A percentile compares a stretch with the other conserved stretches of the same genome.
Conservation (phyloP, 306 rosid species). For the Cercis canadensis region DNA sequence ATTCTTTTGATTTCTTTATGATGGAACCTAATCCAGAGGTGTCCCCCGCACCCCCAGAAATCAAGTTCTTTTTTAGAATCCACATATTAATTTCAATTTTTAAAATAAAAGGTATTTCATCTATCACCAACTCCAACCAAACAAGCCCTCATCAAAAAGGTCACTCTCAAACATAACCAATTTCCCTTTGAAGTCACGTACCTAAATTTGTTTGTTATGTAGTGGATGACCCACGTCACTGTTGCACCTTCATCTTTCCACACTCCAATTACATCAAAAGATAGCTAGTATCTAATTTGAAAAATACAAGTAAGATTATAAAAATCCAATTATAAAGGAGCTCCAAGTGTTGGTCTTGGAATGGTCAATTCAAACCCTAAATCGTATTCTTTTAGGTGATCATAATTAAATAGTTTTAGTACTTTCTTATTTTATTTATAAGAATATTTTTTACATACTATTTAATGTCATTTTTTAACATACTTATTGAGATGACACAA, state of each 20-base stretch:
- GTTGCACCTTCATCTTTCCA: constrained; percentile 25
- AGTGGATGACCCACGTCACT: constrained; percentile 33
- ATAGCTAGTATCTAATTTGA: background rate
- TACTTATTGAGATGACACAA: too few relatives aligned
- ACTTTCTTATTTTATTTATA: too few relatives aligned
- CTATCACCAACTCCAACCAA: constrained; percentile 14
- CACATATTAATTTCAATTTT: background rate
- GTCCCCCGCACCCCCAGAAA: background rate
- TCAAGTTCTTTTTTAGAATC: background rate
- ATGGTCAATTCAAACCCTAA: background rate
- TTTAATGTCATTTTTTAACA: too few relatives aligned
- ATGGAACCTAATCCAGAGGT: background rate
- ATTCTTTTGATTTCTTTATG: background rate
- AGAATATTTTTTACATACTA: too few relatives aligned
- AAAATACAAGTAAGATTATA: too few relatives aligned
- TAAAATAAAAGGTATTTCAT: background rate
- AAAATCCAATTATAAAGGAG: background rate
- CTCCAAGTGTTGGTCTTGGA: background rate
- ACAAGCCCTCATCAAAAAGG: background rate
- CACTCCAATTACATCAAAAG: constrained; percentile 31
- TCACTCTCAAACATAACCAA: constrained; percentile 6
- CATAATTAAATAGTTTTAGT: too few relatives aligned
- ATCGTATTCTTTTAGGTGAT: too few relatives aligned
- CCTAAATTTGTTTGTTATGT: constrained; percentile 31
- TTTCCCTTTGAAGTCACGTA: constrained; percentile 5